phyloP scores from a whole-genome alignment of 2,329 filamentous ascomycete genomes.

The Aspergillus carbonarius region DNA sequence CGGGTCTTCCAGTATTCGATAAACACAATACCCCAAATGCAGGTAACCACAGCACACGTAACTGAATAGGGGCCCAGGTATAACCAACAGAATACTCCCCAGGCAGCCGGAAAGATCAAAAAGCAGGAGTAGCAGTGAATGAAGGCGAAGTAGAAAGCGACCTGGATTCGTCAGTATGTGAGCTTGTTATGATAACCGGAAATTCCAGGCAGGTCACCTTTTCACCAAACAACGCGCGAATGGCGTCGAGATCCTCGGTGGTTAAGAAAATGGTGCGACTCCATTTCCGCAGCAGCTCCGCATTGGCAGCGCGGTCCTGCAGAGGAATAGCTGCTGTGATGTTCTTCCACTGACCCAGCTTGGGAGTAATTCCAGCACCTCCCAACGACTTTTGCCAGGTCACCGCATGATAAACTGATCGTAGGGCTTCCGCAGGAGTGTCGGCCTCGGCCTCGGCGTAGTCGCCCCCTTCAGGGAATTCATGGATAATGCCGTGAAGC shows the following conservation, averaged over 20 bases:
- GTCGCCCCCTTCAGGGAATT: constrained; percentile 72
- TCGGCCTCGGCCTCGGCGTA: constrained; percentile 72
- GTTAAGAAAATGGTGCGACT: constrained; percentile 63
- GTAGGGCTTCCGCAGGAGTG: constrained; percentile 81
- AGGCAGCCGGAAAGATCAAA: constrained; percentile 74
- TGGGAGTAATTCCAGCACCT: constrained; percentile 72
- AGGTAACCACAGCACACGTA: constrained; percentile 73
- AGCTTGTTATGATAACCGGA: too few relatives aligned
- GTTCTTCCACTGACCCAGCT: constrained; percentile 67
- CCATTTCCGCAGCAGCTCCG: constrained; percentile 71
- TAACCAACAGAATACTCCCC: constrained; percentile 75
- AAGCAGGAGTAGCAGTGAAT: constrained; percentile 87
- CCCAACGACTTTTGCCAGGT: constrained; percentile 71
- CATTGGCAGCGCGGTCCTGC: constrained; percentile 75
- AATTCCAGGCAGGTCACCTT: constrained; percentile 43
- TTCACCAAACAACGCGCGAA: constrained; percentile 75
- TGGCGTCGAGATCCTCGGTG: constrained; percentile 68
- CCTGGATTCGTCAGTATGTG: constrained; percentile 41
- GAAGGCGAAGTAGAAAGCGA: constrained; percentile 96
- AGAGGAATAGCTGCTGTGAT: constrained; percentile 65
- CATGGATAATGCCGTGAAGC: constrained; percentile 81
- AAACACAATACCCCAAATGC: constrained; percentile 85
- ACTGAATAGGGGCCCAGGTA: constrained; percentile 82
- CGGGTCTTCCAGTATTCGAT: constrained; percentile 97
- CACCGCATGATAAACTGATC: constrained; percentile 83